phyloP scores from a whole-genome alignment of 345 rosid species.

The Arabidopsis arenosa region DNA sequence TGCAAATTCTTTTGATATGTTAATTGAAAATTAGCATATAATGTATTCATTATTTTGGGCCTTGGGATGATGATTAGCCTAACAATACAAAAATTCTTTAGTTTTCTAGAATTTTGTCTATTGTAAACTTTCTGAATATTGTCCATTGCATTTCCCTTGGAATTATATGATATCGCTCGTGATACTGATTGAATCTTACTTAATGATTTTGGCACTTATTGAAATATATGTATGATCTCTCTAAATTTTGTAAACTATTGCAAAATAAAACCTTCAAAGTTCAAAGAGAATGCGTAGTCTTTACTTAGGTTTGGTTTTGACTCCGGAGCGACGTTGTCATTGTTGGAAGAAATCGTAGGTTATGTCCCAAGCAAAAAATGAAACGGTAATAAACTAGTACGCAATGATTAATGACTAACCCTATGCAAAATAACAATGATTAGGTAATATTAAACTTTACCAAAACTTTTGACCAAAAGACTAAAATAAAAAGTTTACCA shows the following conservation, averaged over 20 bases:
- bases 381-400: neutral
- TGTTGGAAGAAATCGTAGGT: neutral
- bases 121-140: too few species aligned
- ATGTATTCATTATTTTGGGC: neutral
- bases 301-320: neutral
- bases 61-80: neutral
- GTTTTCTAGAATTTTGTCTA: too few species aligned
- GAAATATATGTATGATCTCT: too few species aligned
- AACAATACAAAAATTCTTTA: neutral
- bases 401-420: neutral
- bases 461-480: too few species aligned
- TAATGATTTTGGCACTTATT: too few species aligned
- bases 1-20: conserved; percentile 14
- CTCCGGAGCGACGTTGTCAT: neutral
- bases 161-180: too few species aligned
- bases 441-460: neutral
- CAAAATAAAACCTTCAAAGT: too few species aligned
- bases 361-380: neutral
- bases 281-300: neutral
- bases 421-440: neutral
- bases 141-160: too few species aligned
- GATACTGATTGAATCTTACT: too few species aligned
- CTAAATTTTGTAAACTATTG: too few species aligned
- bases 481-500: neutral
- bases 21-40: neutral